A percentile compares a stretch with the other conserved stretches of the same genome.
Evolutionary conservation across 192 early-diverging fungal species (phyloP).

Genomic region (Spinellus fusiger): DNA sequence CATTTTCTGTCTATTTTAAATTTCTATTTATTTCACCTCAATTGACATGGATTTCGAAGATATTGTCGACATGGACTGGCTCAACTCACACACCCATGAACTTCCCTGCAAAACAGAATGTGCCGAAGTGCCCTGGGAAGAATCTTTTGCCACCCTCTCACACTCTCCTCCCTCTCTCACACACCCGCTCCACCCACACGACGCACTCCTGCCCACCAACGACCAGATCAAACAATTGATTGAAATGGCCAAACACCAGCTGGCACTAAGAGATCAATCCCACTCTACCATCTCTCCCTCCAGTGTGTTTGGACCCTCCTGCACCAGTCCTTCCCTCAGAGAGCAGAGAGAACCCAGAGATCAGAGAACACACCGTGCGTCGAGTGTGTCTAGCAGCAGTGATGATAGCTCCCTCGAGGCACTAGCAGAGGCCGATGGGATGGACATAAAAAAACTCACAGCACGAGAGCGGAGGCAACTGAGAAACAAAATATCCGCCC

Average conservation of each 20-base stretch:
- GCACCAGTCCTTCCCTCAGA: background rate
- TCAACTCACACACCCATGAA: constrained; percentile 22
- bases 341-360: background rate
- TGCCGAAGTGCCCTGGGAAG: too few species aligned
- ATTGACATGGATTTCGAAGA: constrained; percentile 27
- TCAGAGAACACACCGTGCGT: background rate
- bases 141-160: background rate
- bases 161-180: background rate
- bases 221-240: constrained; percentile 27
- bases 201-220: constrained; percentile 6
- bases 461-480: constrained; percentile 14
- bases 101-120: constrained; percentile 3
- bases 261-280: constrained; percentile 19
- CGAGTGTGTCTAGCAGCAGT: background rate
- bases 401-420: background rate
- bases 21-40: background rate
- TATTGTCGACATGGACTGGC: constrained; percentile 36
- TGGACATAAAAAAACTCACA: constrained; percentile 19
- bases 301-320: background rate
- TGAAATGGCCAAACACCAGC: constrained; percentile 21
- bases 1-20: background rate
- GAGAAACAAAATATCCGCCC: constrained; percentile 12
- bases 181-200: background rate
- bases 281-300: constrained; percentile 6
- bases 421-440: constrained; percentile 5